A percentile compares a stretch with the other conserved stretches of the same genome.
phyloP scores from a whole-genome alignment of 352 stramenopile species.

The Thraustochytrium striatum region DNA sequence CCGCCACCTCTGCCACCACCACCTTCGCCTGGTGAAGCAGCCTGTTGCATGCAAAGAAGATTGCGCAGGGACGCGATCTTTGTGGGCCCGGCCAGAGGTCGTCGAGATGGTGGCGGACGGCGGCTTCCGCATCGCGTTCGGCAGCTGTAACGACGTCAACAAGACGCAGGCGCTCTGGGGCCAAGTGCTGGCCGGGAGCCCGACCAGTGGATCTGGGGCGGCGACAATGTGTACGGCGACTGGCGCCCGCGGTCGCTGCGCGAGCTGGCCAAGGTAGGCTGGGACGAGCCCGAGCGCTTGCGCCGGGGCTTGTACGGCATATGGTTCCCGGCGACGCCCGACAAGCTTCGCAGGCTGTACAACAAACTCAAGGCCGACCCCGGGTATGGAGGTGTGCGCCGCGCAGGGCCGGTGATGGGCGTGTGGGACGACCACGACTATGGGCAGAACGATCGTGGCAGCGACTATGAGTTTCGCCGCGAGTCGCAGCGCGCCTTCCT shows the following conservation, averaged over 20 bases:
- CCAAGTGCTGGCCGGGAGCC: slow-evolving; percentile 23
- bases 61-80: too few species aligned
- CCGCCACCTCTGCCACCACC: too few species aligned
- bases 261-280: not conserved
- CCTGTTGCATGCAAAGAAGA: too few species aligned
- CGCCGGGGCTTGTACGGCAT: not conserved
- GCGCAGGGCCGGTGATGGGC: slow-evolving; percentile 44
- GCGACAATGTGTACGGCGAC: slow-evolving; percentile 59
- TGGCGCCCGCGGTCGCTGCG: not conserved
- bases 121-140: slow-evolving; percentile 13
- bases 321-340: not conserved
- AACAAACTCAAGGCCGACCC: slow-evolving; percentile 24
- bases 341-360: slow-evolving; percentile 25
- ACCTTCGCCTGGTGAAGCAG: too few species aligned
- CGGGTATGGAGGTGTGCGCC: too few species aligned
- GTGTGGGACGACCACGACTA: slow-evolving; percentile 75
- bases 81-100: not conserved
- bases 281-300: not conserved
- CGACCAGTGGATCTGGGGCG: slow-evolving; percentile 35
- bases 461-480: slow-evolving; percentile 65
- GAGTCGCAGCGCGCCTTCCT: slow-evolving; percentile 75
- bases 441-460: slow-evolving; percentile 75
- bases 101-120: not conserved
- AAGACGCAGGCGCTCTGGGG: slow-evolving; percentile 35
- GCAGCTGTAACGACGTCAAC: slow-evolving; percentile 45